Evolutionary conservation across 2,329 filamentous ascomycete genomes (phyloP), one percentile per base, ranked within the genome.

Genomic region (Botrytis squamosa): DNA sequence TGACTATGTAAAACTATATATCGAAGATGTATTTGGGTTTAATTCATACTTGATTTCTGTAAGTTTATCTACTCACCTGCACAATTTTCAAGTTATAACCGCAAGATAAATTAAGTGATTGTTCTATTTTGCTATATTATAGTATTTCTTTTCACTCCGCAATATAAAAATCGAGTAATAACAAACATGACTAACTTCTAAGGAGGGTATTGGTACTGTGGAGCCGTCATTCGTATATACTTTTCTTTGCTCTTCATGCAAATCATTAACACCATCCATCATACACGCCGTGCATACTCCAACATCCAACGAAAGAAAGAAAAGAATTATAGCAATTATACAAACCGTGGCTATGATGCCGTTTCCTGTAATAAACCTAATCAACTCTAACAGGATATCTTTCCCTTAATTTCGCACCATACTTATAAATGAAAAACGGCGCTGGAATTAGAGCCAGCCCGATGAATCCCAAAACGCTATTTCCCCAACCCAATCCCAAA

Each of bases 401-500:
- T 52, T 74, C 67, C 40, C 72, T 74, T 36, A 74, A n/a, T 12
- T 12, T 3, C 8, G 36, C 72, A 3, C 57, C 71, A 14, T 73
- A 70, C 22, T 64, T 70, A 18, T 69, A 70, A 20, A 73, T 59
- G 25, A 73, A 52, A 16, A 49, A 46, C 10, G 71, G 71, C 49
- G 46, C 44, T 4, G 71, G 71, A 46, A 73, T 70, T 5, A 73
- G 64, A 18, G 14, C 29, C 46, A 73, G 8, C 29, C n/a, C 73
- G 40, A 74, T 68, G 22, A 74, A 74, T 57, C 70, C 73, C 55
- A 74, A 25, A 12, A 74, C 38, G 14, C 57, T 65, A 29, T 72
- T 74, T 22, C 73, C 73, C 73, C 73, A 74, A 4, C 70, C 73
- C 42, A 74, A 16, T 1, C 73, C 73, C 20, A 74, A 29, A 36